Conservation (phyloP, 129 eudicot species). For the Artemisia annua region DNA sequence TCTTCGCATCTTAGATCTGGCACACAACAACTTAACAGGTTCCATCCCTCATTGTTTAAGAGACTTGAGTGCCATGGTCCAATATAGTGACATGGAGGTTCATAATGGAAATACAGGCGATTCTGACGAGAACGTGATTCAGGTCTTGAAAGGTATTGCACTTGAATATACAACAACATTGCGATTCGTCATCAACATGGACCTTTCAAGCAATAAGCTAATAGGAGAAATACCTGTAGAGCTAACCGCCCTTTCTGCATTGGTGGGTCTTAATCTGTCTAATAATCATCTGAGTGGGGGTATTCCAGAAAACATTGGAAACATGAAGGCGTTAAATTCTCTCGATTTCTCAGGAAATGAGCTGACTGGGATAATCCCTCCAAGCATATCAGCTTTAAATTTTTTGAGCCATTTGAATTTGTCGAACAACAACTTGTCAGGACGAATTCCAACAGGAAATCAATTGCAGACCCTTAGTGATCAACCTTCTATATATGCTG, state of each 20-base stretch:
- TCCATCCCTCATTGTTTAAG: conserved; percentile 27
- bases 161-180: neutral
- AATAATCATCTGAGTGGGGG: conserved; percentile 10
- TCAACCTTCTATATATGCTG: neutral
- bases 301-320: neutral
- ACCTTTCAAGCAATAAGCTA: conserved; percentile 21
- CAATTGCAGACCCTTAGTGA: neutral
- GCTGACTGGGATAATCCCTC: conserved; percentile 1
- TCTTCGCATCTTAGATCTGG: conserved; percentile 28
- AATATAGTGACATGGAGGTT: neutral
- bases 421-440: neutral
- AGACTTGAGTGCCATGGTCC: neutral
- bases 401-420: neutral
- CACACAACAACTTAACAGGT: conserved; percentile 17
- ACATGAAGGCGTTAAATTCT: neutral
- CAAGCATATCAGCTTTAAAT: neutral
- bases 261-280: neutral
- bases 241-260: neutral
- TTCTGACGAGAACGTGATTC: neutral
- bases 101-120: neutral
- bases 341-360: conserved; percentile 1
- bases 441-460: neutral
- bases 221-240: conserved; percentile 7
- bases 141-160: neutral
- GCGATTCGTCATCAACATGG: neutral